A percentile compares a stretch with the other conserved stretches of the same genome.
Conservation (phyloP, 371 early-diverging fungal species). For the Globomyces sp. region DNA sequence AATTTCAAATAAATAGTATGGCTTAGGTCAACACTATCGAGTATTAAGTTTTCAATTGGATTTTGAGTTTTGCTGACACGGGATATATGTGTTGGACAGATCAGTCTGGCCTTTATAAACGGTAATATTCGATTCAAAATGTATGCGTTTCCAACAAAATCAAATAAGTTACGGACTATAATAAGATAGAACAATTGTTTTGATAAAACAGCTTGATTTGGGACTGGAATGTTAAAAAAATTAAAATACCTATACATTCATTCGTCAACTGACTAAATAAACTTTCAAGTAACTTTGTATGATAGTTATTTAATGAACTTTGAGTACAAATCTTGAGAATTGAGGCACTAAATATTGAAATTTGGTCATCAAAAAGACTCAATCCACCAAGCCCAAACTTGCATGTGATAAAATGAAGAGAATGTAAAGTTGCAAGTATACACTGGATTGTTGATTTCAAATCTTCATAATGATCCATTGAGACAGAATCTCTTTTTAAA, state of each 20-base stretch:
- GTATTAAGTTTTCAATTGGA: neutral
- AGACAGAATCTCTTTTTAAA: neutral
- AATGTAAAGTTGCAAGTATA: neutral
- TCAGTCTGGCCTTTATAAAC: neutral
- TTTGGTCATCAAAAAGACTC: neutral
- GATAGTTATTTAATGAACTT: neutral
- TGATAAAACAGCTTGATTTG: neutral
- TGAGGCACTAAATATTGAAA: neutral
- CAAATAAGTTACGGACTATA: neutral
- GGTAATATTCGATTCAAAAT: neutral
- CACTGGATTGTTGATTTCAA: neutral
- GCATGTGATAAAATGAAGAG: conserved; percentile 2
- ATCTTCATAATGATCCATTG: neutral
- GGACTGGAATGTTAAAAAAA: neutral
- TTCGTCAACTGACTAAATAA: too few species aligned
- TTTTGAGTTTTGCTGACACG: neutral
- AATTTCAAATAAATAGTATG: conserved; percentile 2
- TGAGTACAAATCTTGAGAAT: conserved; percentile 7
- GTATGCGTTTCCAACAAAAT: conserved; percentile 13
- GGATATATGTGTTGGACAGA: neutral
- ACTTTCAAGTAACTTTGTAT: too few species aligned
- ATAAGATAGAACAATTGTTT: conserved; percentile 6
- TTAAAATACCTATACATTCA: neutral
- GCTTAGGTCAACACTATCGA: neutral
- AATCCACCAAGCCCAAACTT: conserved; percentile 12